Conservation (phyloP, 108 stramenopile genomes). For the Conticribra guillardii region DNA sequence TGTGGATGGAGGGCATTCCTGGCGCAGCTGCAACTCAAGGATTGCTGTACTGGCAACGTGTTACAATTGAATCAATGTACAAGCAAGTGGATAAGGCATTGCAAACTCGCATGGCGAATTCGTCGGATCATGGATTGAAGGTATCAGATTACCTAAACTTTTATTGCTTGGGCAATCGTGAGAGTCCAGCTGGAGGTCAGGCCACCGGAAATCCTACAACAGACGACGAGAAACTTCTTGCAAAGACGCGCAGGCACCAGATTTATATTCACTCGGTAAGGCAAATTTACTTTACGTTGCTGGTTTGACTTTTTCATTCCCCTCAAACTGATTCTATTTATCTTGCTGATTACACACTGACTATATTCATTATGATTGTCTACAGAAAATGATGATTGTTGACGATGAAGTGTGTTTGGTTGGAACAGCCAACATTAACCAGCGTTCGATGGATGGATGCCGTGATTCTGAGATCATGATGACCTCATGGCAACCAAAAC, state of each 20-base stretch:
- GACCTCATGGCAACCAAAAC: conserved; percentile 54
- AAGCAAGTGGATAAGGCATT: conserved; percentile 39
- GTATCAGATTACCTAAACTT: conserved; percentile 58
- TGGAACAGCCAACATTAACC: conserved; percentile 73
- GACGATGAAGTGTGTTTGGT: conserved; percentile 68
- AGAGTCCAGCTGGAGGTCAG: conserved; percentile 46
- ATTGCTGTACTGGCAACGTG: conserved; percentile 50
- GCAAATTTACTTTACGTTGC: background rate
- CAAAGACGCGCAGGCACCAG: conserved; percentile 54
- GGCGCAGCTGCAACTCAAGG: conserved; percentile 46
- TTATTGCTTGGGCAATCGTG: conserved; percentile 52
- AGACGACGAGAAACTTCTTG: conserved; percentile 39
- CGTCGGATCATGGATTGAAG: conserved; percentile 33
- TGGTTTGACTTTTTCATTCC: background rate
- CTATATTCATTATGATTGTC: too few species aligned
- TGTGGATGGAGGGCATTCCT: conserved; percentile 69
- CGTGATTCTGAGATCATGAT: conserved; percentile 68
- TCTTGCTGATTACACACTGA: too few species aligned
- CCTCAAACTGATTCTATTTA: too few species aligned
- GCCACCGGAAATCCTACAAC: conserved; percentile 25
- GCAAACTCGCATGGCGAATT: conserved; percentile 36
- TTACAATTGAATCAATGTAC: conserved; percentile 63
- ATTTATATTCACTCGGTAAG: conserved; percentile 63
- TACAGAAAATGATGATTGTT: conserved; percentile 67
- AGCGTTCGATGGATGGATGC: conserved; percentile 62